Percentiles rank a stretch among this genome's conserved stretches.
These are phyloP conservation scores for Leccinum barrowsii DNA, from an alignment of 768 basidiomycete species.

Conservation along the genomic window DNA sequence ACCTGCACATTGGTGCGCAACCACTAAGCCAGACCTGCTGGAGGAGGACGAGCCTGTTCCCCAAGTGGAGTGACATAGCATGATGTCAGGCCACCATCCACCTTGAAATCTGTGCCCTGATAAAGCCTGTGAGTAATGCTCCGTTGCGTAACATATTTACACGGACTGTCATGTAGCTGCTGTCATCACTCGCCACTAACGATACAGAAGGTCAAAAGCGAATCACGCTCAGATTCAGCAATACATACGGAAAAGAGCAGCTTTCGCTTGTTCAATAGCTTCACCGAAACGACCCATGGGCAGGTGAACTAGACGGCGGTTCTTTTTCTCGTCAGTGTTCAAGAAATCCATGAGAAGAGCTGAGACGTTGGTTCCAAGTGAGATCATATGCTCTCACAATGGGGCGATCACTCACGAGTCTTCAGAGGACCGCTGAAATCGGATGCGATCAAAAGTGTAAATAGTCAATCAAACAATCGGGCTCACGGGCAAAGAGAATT, in stretches of 20 bases:
- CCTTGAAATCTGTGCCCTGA: constrained; percentile 89
- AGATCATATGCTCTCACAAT: neutral
- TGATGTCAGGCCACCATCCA: constrained; percentile 90
- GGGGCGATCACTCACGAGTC: constrained; percentile 66
- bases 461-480: neutral
- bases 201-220: constrained; percentile 4
- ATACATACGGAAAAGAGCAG: constrained; percentile 86
- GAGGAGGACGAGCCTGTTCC: constrained; percentile 68
- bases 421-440: constrained; percentile 80
- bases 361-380: constrained; percentile 27
- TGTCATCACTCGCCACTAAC: constrained; percentile 88
- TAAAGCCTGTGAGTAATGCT: constrained; percentile 7
- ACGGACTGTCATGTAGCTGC: constrained; percentile 90
- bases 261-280: constrained; percentile 91
- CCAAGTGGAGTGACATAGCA: constrained; percentile 92
- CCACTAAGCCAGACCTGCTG: constrained; percentile 52
- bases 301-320: constrained; percentile 84
- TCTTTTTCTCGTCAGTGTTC: constrained; percentile 91
- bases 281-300: constrained; percentile 98
- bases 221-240: constrained; percentile 1
- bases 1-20: too few relatives aligned
- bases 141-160: neutral
- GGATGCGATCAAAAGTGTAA: constrained; percentile 3
- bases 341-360: constrained; percentile 98
- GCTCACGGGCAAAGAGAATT: constrained; percentile 95